These are phyloP conservation scores for Plasmodium malariae DNA, from an alignment of 169 alveolate species.

Conservation along the genomic window DNA sequence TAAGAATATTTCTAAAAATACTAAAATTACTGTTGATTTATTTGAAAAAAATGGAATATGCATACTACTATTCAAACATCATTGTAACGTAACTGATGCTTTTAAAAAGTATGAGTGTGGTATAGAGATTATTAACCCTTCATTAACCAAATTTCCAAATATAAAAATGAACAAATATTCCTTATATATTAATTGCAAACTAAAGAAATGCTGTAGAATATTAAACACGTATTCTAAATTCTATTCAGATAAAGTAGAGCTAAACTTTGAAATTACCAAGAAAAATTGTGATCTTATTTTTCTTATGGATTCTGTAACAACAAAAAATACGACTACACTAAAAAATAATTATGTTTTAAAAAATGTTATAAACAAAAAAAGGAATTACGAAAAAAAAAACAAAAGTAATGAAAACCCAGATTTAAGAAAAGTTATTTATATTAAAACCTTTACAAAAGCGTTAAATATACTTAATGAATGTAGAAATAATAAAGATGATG, in stretches of 20 bases:
- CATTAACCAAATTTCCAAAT: constrained; percentile 56
- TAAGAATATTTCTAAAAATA: constrained; percentile 68
- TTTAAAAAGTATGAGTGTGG: constrained; percentile 73
- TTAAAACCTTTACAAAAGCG: constrained; percentile 68
- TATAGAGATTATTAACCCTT: constrained; percentile 53
- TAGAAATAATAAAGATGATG: constrained; percentile 75
- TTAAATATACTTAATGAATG: constrained; percentile 70
- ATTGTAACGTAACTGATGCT: constrained; percentile 72
- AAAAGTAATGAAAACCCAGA: background rate
- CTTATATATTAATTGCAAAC: constrained; percentile 49
- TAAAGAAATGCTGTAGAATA: constrained; percentile 72
- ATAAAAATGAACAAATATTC: constrained; percentile 65
- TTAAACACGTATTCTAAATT: constrained; percentile 69
- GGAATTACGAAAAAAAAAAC: constrained; percentile 1
- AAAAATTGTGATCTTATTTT: constrained; percentile 65
- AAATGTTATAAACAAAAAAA: constrained; percentile 34
- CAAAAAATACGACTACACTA: constrained; percentile 44
- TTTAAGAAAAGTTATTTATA: constrained; percentile 53
- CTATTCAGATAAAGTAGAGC: constrained; percentile 42
- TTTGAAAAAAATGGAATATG: constrained; percentile 75
- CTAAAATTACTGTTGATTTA: constrained; percentile 73
- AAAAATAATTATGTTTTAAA: constrained; percentile 70
- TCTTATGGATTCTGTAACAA: constrained; percentile 52
- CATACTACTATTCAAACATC: constrained; percentile 57
- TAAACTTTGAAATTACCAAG: constrained; percentile 32